Base-by-base conservation (phyloP, 2,329 filamentous ascomycete species). In the Monosporascus cannonballus region DNA sequence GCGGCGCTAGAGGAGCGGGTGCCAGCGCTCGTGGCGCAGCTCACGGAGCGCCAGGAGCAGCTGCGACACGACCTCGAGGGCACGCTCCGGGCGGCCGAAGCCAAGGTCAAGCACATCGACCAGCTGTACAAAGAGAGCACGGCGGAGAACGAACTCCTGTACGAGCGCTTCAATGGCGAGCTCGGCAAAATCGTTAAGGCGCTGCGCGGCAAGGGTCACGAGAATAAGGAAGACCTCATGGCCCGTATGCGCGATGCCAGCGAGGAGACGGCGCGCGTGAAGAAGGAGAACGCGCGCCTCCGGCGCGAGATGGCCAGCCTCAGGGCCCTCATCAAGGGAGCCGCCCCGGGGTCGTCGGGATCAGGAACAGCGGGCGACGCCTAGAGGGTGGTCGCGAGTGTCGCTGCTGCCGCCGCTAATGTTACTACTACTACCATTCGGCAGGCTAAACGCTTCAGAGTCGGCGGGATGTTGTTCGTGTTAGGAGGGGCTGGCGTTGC, bases 161-260 rank as follows among this genome's bases (percentile, higher is more conserved):
- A 96, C 69, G 88, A 93, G 59, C 86, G 86, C 55, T 96, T 96
- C 75, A 96, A 96, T 64, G 82, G 84, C n/a, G 93, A 96, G 71
- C 74, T 97, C 47, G 87, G 83, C 61, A 90, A 88, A 73, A 89
- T 96, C 55, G 78, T 91, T 44, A 87, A 84, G 67, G 89, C 86
- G 41, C 78, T 94, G 47, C 84, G 83, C 67, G 81, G 81, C 55
- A 86, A 86, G 59, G 82, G 83, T 4, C 86, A 87, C 48, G 87
- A 90, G 42, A 90, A 89, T 11, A 88, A 89, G 61, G 88, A 91
- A 62, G 89, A 93, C 61, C 71, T 96, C 54, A 79, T 91, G 64
- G 73, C 73, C 37, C 83, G 84, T 65, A 68, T 96, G 54, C 86
- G 81, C 60, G 88, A 90, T 58, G 79, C 83, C 49, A 79, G 87